phyloP scores from a whole-genome alignment of 2,329 filamentous ascomycete genomes.

The Paraconiothyrium brasiliense region DNA sequence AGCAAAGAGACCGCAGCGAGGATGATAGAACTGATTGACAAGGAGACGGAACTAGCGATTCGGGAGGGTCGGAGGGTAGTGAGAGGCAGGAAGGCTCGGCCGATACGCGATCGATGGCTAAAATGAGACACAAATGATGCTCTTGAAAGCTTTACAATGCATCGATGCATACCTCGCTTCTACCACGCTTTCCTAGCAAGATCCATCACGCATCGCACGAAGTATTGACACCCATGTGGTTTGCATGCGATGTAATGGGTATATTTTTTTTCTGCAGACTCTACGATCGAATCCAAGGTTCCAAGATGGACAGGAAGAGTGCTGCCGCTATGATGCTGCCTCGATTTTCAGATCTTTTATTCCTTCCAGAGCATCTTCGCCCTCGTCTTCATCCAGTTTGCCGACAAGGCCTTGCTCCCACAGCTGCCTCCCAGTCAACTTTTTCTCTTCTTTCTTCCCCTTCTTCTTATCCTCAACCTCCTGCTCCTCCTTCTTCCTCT shows the following conservation, averaged over 20 bases:
- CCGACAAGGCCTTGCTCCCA: constrained; percentile 62
- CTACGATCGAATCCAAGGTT: not conserved
- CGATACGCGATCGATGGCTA: constrained; percentile 26
- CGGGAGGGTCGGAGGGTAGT: constrained; percentile 47
- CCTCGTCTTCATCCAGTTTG: constrained; percentile 75
- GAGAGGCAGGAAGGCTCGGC: constrained; percentile 36
- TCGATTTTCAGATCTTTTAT: constrained; percentile 55
- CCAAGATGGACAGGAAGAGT: not conserved
- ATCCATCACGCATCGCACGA: not conserved
- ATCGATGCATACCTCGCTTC: not conserved
- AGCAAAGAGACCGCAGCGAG: constrained; percentile 46
- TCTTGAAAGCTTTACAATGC: not conserved
- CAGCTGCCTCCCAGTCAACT: constrained; percentile 70
- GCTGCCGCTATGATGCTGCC: constrained; percentile 47
- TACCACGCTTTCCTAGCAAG: not conserved
- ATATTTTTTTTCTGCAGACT: constrained; percentile 24
- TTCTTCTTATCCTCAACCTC: constrained; percentile 69
- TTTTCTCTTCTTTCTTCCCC: constrained; percentile 75
- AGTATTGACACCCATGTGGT: not conserved
- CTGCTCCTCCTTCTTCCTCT: constrained; percentile 70
- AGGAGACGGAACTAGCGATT: constrained; percentile 57
- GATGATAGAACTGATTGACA: constrained; percentile 59
- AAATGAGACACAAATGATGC: constrained; percentile 12
- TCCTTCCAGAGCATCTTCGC: constrained; percentile 62
- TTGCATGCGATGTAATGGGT: constrained; percentile 23